Base-by-base conservation (phyloP, 1,284 basidiomycete species). In the Xanthoconium separans region DNA sequence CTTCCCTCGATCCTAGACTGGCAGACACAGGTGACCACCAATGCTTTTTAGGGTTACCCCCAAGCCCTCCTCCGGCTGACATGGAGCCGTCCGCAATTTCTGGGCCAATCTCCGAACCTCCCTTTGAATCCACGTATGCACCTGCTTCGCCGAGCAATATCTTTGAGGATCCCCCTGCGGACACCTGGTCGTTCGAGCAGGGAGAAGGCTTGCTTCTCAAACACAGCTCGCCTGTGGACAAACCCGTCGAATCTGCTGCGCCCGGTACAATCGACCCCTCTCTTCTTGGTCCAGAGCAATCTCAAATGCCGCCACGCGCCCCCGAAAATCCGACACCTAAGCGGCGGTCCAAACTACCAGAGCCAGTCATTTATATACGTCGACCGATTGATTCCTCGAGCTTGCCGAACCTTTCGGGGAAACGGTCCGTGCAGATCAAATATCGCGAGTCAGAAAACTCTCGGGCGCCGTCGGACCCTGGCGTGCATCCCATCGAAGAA, bases 361-460 rank as follows among this genome's bases (percentile, higher is more conserved):
- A 62, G 15, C 67, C 70, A 3, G 54, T 72, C 39, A 57, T 69
- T 29, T 69, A 69, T 43, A 43, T 69, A 15, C 70, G 67, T 45
- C 62, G 66, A 42, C 68, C 69, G 1, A 51, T 62, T 2, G 59
- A 68, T 43, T 50, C 60, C 1, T 65, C 64, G 15, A 39, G 45
- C 22, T 12, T 61, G 9, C 63, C 68, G 29, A 15, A 62, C 39
- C 37, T 58, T 29, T 49, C 61, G 3, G 58, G 58, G 24, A 71
- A 65, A 49, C 67, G 65, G 20, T 24, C 57, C 1, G 69, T 69
- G 16, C 69, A 60, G 47, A 72, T 69, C 50, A 69, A 70, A 44
- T 69, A 69, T 20, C 70, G 67, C 6, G 60, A 60, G 16, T 49
- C 55, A 4, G 56, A 39, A 11, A 52, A 30, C 12, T 24, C 54